Conservation (phyloP, 352 stramenopile species). For the Pythium utonaiense region DNA sequence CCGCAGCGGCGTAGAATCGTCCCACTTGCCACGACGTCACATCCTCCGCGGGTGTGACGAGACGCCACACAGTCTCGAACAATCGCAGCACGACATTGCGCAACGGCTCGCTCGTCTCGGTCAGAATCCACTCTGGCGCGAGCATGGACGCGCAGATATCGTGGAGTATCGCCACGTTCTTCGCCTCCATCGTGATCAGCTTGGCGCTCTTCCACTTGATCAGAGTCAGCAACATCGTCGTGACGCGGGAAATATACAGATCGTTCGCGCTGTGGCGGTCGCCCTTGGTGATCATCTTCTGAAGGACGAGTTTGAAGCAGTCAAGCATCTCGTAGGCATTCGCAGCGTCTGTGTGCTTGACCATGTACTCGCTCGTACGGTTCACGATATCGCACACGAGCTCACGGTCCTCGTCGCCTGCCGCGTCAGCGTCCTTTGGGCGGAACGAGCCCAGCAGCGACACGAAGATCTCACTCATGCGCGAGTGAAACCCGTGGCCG, state of each 20-base stretch:
- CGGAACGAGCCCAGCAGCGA: constrained; percentile 72
- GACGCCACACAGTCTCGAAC: constrained; percentile 63
- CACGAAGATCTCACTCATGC: constrained; percentile 75
- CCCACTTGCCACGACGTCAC: constrained; percentile 38
- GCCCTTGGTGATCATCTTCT: constrained; percentile 40
- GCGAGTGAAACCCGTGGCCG: constrained; percentile 81
- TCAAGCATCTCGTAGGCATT: constrained; percentile 67
- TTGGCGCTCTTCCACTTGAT: constrained; percentile 56
- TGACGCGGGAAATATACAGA: constrained; percentile 65
- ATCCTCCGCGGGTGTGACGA: constrained; percentile 43
- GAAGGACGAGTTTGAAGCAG: constrained; percentile 53
- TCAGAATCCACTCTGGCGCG: constrained; percentile 38
- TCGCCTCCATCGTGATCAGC: constrained; percentile 37
- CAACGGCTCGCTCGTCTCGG: constrained; percentile 32
- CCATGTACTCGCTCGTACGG: constrained; percentile 66
- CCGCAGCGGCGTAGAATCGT: constrained; percentile 36
- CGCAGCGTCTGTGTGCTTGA: constrained; percentile 66
- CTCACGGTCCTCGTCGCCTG: constrained; percentile 21
- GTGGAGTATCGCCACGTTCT: constrained; percentile 44
- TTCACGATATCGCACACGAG: constrained; percentile 67
- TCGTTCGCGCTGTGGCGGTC: constrained; percentile 37
- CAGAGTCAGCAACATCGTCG: constrained; percentile 51
- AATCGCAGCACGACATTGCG: constrained; percentile 43
- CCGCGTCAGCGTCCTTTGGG: constrained; percentile 33
- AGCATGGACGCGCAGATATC: constrained; percentile 42